Percentiles rank a stretch among this genome's conserved stretches.
These are phyloP conservation scores for Leucaena leucocephala DNA, from an alignment of 306 rosid genomes.

Conservation along the genomic window DNA sequence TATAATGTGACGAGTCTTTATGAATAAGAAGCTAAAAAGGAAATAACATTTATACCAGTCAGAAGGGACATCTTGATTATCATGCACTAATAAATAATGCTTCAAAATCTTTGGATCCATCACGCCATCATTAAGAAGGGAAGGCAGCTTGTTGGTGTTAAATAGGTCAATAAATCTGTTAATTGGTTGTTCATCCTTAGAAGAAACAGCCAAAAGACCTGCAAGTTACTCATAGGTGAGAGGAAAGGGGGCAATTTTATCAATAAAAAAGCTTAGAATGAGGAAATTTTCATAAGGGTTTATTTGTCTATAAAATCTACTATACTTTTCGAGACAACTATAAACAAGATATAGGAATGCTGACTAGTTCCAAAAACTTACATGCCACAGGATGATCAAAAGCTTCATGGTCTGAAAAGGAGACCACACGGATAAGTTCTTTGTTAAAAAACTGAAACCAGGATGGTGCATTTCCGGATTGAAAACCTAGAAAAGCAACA, in stretches of 20 bases:
- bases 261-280: constrained; percentile 15
- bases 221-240: constrained; percentile 39
- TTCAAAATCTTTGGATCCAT: constrained; percentile 93
- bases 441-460: constrained; percentile 91
- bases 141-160: constrained; percentile 77
- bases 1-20: constrained; percentile 10
- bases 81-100: constrained; percentile 63
- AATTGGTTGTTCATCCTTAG: constrained; percentile 88
- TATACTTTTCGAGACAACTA: constrained; percentile 21
- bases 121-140: constrained; percentile 82
- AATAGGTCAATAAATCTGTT: constrained; percentile 77
- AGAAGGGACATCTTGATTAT: constrained; percentile 77
- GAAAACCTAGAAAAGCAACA: constrained; percentile 61
- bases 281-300: constrained; percentile 3
- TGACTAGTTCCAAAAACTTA: constrained; percentile 52
- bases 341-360: constrained; percentile 12
- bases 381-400: constrained; percentile 99
- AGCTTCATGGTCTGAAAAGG: constrained; percentile 98
- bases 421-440: constrained; percentile 70
- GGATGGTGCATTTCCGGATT: constrained; percentile 63
- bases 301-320: constrained; percentile 1
- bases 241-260: constrained; percentile 28
- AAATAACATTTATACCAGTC: constrained; percentile 64
- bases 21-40: constrained; percentile 20
- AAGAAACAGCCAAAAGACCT: constrained; percentile 94